phyloP scores from a whole-genome alignment of 2,329 filamentous ascomycete species.

The Proliferodiscus dingleyae region DNA sequence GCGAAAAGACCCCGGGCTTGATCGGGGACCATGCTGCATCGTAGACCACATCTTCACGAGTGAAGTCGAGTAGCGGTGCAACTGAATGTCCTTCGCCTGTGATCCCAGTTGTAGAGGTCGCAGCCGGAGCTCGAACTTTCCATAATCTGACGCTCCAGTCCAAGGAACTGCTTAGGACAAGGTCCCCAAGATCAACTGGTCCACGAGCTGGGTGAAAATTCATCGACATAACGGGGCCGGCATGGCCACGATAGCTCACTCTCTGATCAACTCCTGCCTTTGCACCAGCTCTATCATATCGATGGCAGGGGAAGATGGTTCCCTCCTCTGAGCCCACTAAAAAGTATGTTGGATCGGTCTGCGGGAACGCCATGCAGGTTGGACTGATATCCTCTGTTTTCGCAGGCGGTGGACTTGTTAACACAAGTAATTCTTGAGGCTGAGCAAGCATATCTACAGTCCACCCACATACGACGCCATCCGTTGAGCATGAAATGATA shows the following conservation, averaged over 20 bases:
- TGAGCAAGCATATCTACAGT: slow-evolving; percentile 96
- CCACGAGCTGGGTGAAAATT: slow-evolving; percentile 92
- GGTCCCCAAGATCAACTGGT: slow-evolving; percentile 87
- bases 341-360: slow-evolving; percentile 95
- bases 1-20: slow-evolving; percentile 88
- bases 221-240: slow-evolving; percentile 91
- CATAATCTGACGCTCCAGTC: slow-evolving; percentile 98
- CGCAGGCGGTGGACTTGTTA: slow-evolving; percentile 78
- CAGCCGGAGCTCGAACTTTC: slow-evolving; percentile 81
- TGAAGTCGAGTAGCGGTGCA: slow-evolving; percentile 78
- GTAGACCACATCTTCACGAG: slow-evolving; percentile 93
- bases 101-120: slow-evolving; percentile 54
- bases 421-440: slow-evolving; percentile 87
- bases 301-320: slow-evolving; percentile 90
- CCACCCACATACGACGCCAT: slow-evolving; percentile 96
- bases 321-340: slow-evolving; percentile 96
- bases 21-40: slow-evolving; percentile 93
- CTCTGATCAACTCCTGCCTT: slow-evolving; percentile 92
- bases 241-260: slow-evolving; percentile 83
- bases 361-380: slow-evolving; percentile 89
- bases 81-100: slow-evolving; percentile 48
- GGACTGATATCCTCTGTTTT: slow-evolving; percentile 94
- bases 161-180: slow-evolving; percentile 85
- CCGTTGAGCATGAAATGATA: slow-evolving; percentile 93
- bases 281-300: slow-evolving; percentile 94